A percentile compares a stretch with the other conserved stretches of the same genome.
Conservation (phyloP, 495 filamentous ascomycete species). For the Trypethelium eluteriae region DNA sequence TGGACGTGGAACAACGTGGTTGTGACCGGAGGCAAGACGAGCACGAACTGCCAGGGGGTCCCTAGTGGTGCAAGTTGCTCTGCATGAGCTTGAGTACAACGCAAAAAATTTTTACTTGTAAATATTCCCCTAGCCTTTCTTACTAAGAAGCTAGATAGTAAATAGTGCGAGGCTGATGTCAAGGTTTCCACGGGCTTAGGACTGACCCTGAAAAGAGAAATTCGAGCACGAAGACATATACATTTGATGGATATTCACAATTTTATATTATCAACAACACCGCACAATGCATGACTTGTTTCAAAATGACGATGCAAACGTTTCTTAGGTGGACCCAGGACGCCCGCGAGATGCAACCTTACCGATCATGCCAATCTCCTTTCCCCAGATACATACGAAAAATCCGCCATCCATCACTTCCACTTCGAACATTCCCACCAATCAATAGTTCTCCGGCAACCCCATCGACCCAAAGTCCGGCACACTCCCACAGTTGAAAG, state of each 20-base stretch:
- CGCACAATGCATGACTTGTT: too few relatives aligned
- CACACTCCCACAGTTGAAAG: constrained; percentile 67
- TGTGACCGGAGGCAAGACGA: constrained; percentile 30
- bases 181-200: too few relatives aligned
- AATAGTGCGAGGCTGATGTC: too few relatives aligned
- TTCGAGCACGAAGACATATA: too few relatives aligned
- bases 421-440: background rate
- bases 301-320: too few relatives aligned
- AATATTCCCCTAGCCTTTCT: too few relatives aligned
- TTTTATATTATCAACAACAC: too few relatives aligned
- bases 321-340: too few relatives aligned
- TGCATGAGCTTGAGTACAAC: background rate
- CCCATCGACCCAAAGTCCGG: constrained; percentile 59
- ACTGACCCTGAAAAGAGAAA: too few relatives aligned
- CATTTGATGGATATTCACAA: too few relatives aligned
- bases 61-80: constrained; percentile 21
- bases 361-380: background rate
- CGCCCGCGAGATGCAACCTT: background rate
- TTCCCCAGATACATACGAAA: background rate
- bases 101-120: too few relatives aligned
- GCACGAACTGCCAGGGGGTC: constrained; percentile 21
- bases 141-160: too few relatives aligned
- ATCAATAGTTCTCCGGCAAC: constrained; percentile 62
- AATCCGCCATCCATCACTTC: background rate
- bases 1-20: constrained; percentile 27